phyloP scores from a whole-genome alignment of 768 basidiomycete genomes.

The Lactarius hengduanensis region DNA sequence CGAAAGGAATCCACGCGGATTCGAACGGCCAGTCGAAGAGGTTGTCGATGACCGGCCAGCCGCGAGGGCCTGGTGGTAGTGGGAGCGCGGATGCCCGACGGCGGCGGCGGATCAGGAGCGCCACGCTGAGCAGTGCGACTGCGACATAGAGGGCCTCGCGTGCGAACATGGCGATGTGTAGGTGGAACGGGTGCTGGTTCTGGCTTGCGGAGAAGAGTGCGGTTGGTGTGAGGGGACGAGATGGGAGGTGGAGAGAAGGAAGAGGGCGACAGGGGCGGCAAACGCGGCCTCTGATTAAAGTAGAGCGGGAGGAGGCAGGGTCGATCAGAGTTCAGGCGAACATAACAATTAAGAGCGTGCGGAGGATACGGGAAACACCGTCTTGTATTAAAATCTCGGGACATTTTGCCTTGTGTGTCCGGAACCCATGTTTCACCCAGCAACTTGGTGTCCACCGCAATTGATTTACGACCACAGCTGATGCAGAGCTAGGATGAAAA shows the following conservation, averaged over 20 bases:
- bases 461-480: background rate
- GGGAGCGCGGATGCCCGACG: constrained; percentile 18
- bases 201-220: background rate
- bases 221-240: background rate
- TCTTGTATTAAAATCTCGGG: constrained; percentile 2
- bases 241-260: background rate
- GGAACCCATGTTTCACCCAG: constrained; percentile 18
- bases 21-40: constrained; percentile 26
- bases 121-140: constrained; percentile 18
- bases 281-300: constrained; percentile 8
- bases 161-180: constrained; percentile 14
- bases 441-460: constrained; percentile 9
- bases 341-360: constrained; percentile 21
- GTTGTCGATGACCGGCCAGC: constrained; percentile 27
- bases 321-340: constrained; percentile 3
- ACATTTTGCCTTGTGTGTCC: constrained; percentile 3
- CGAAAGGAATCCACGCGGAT: constrained; percentile 25
- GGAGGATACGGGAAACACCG: background rate
- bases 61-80: constrained; percentile 29
- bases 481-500: background rate
- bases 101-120: constrained; percentile 18
- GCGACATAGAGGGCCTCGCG: constrained; percentile 19
- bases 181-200: background rate
- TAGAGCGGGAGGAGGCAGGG: constrained; percentile 10
- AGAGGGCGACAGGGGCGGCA: background rate